phyloP scores from a whole-genome alignment of 208 protist species.

The Trypanosoma conorhini region DNA sequence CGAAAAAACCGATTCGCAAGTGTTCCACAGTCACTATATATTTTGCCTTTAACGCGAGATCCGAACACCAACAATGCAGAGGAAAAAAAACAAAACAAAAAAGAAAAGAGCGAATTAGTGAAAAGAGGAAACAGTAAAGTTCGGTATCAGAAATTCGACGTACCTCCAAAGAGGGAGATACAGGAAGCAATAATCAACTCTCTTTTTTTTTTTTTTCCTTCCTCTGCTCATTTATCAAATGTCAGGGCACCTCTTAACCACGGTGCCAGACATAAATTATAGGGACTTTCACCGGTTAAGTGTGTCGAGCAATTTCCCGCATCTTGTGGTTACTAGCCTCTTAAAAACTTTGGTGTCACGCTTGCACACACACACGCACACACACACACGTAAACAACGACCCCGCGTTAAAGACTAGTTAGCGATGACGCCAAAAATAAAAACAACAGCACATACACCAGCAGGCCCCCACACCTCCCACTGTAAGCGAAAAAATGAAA shows the following conservation, averaged over 20 bases:
- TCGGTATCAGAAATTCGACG: background rate
- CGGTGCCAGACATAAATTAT: background rate
- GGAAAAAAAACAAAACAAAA: background rate
- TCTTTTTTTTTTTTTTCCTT: conserved; percentile 4
- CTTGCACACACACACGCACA: background rate
- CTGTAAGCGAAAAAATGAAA: background rate
- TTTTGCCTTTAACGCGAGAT: too few species aligned
- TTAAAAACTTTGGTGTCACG: background rate
- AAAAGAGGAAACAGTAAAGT: too few species aligned
- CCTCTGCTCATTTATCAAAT: background rate
- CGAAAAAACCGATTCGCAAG: too few species aligned
- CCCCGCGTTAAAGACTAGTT: background rate
- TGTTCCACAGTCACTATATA: too few species aligned
- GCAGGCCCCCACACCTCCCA: background rate
- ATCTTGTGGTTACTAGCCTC: background rate
- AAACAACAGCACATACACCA: background rate
- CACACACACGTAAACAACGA: conserved; percentile 14
- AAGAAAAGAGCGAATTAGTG: too few species aligned
- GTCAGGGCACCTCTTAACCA: background rate
- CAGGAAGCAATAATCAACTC: background rate
- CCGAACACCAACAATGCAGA: background rate
- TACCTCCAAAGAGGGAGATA: background rate
- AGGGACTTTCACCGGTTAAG: background rate
- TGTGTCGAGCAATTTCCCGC: background rate
- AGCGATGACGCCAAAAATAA: background rate